Evolutionary conservation across 352 stramenopile genomes (phyloP), one percentile per base, ranked within the genome.

Genomic region (Phytophthora sp.): DNA sequence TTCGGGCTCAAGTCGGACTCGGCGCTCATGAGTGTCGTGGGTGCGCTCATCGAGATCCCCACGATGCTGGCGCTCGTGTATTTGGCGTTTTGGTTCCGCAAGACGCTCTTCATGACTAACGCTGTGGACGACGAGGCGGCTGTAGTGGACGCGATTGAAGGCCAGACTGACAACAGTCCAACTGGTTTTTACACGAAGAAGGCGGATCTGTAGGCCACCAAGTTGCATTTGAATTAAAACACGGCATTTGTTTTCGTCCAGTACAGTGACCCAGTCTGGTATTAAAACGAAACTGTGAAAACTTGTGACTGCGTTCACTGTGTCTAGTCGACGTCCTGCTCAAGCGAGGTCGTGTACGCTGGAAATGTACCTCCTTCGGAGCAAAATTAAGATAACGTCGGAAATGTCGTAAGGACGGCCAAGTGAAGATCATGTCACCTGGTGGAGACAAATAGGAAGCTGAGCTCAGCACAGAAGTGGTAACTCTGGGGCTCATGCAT

Each of bases 1-100:
- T 93, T 88, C 51, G 84, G 82, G n/a, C 67, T 86, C 46, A 77
- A 82, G 39, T 93, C 84, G n/a, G 82, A 86, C n/a, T 73, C 82
- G 4, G 79, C 80, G 35, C 59, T 91, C 4, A 88, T 87, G 68
- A 90, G 80, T 26, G 80, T 88, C 24, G 82, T 93, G 1, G 82
- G 84, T 12, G 82, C 84, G 13, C 66, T 89, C 15, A 89, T 88
- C 49, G 82, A 91, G 77, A 88, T 91, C 57, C 80, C 84, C 12
- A 78, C 86, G 0, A 90, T 91, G 84, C 74, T 93, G 9, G 72
- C 73, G 38, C 77, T 90, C 24, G 81, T 90, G 23, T 59, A 59
- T 21, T 20, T 89, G 31, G 71, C 72, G 30, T 74, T 84, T 38
- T 77, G 73, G 66, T 76, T 84, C 26, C 52, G 36, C 24, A 50